Percentiles rank a stretch among this genome's conserved stretches.
Conservation (phyloP, 148 eudicot genomes). For the Fallopia convolvulus region DNA sequence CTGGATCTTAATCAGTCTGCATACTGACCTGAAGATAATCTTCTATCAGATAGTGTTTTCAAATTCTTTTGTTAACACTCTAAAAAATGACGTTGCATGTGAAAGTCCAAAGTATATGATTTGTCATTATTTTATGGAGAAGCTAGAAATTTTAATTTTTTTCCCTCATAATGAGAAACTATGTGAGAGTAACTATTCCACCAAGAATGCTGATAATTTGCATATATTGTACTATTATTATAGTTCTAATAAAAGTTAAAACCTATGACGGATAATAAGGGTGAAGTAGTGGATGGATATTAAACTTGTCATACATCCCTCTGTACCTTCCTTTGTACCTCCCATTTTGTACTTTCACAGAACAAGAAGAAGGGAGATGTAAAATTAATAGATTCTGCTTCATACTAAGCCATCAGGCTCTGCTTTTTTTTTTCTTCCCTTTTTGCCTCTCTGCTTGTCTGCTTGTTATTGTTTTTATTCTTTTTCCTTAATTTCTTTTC, state of each 20-base stretch:
- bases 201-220: not conserved
- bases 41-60: not conserved
- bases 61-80: not conserved
- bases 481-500: not conserved
- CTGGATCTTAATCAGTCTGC: not conserved
- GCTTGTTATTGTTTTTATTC: not conserved
- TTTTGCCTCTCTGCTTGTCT: not conserved
- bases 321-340: not conserved
- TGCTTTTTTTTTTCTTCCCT: too few relatives aligned
- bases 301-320: not conserved
- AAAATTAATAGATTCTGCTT: not conserved
- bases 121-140: not conserved
- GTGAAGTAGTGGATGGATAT: not conserved
- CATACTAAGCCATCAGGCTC: not conserved
- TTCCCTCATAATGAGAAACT: not conserved
- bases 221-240: not conserved
- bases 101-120: not conserved
- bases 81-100: not conserved
- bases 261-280: not conserved
- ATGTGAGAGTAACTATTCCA: not conserved
- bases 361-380: not conserved
- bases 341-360: not conserved
- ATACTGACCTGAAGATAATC: not conserved
- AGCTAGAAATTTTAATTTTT: not conserved
- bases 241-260: conserved; percentile 3